phyloP scores from a whole-genome alignment of 2,329 filamentous ascomycete genomes.

The Cephalotrichum gorgonifer region DNA sequence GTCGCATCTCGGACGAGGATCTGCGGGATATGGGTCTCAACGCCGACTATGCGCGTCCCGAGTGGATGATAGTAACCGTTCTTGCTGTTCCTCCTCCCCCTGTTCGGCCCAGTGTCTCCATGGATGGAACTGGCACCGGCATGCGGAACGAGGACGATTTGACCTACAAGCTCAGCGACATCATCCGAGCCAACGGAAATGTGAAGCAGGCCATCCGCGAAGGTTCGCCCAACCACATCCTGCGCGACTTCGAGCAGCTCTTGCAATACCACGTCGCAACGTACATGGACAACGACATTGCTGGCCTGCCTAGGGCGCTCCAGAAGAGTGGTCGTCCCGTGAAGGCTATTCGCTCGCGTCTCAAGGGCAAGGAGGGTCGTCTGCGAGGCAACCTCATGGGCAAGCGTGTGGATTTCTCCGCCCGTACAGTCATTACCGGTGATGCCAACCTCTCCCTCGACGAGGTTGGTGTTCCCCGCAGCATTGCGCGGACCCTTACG shows the following conservation, averaged over 20 bases:
- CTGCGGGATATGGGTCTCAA: constrained; percentile 83
- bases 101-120: constrained; percentile 91
- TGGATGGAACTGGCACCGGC: constrained; percentile 87
- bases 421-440: constrained; percentile 98
- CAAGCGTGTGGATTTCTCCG: constrained; percentile 98
- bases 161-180: constrained; percentile 98
- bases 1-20: constrained; percentile 71
- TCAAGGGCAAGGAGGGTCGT: constrained; percentile 98
- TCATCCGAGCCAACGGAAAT: constrained; percentile 94
- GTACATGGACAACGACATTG: constrained; percentile 99
- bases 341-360: constrained; percentile 89
- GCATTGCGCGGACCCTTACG: constrained; percentile 84
- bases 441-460: constrained; percentile 94
- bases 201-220: constrained; percentile 85
- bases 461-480: constrained; percentile 91
- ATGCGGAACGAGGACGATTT: constrained; percentile 96
- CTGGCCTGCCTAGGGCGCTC: constrained; percentile 83
- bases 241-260: constrained; percentile 80
- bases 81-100: constrained; percentile 91
- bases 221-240: constrained; percentile 84
- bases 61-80: constrained; percentile 97
- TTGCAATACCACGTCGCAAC: constrained; percentile 98
- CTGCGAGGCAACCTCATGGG: constrained; percentile 98
- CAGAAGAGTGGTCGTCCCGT: constrained; percentile 96
- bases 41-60: constrained; percentile 86